A percentile compares a stretch with the other conserved stretches of the same genome.
phyloP scores from a whole-genome alignment of 2,329 filamentous ascomycete genomes.

The Cadophora sp. region DNA sequence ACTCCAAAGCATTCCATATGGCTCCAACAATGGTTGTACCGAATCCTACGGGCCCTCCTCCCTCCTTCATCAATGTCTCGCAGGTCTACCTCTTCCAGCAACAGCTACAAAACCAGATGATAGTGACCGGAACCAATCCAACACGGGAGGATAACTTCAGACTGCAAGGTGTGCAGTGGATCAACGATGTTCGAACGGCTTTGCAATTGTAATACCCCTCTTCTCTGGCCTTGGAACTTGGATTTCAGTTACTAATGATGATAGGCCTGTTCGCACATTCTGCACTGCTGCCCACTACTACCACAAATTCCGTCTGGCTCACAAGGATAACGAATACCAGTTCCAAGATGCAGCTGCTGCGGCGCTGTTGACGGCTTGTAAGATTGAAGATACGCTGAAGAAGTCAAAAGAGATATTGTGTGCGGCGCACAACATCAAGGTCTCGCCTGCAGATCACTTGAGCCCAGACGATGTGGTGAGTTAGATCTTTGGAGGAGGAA shows the following conservation, averaged over 20 bases:
- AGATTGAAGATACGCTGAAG: conserved; percentile 97
- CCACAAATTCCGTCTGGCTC: conserved; percentile 88
- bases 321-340: conserved; percentile 86
- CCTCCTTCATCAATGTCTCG: conserved; percentile 48
- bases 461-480: conserved; percentile 83
- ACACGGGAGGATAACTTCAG: conserved; percentile 81
- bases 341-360: conserved; percentile 87
- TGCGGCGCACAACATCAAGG: conserved; percentile 84
- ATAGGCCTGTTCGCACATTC: conserved; percentile 86
- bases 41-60: conserved; percentile 39
- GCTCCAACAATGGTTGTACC: conserved; percentile 14
- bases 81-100: conserved; percentile 83
- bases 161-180: conserved; percentile 86
- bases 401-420: conserved; percentile 94
- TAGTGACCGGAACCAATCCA: conserved; percentile 72
- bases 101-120: conserved; percentile 75
- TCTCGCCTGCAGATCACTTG: conserved; percentile 64
- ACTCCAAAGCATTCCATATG: conserved; percentile 10
- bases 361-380: conserved; percentile 90
- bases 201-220: conserved; percentile 73
- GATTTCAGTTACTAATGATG: conserved; percentile 17
- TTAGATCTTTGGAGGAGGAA: conserved; percentile 19
- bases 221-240: neutral
- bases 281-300: conserved; percentile 92
- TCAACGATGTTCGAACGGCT: conserved; percentile 81